Base-by-base conservation (phyloP, 352 stramenopile genomes). In the Pythium plurisporium region DNA sequence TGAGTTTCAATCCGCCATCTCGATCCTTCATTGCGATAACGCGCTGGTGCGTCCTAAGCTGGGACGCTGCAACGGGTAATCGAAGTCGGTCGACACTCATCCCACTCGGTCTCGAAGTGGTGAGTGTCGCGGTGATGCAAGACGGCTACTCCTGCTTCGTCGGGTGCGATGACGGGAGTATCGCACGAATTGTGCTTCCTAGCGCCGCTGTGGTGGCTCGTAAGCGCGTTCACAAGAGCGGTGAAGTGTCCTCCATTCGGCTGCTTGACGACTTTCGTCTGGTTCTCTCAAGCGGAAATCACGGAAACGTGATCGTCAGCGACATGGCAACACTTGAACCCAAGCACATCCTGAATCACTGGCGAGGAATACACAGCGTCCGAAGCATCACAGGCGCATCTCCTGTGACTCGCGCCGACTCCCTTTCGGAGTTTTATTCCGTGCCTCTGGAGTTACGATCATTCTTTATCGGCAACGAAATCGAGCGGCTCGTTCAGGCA, bases 141-240 rank as follows among this genome's bases (percentile, higher is more conserved):
- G 66, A 81, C 31, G 47, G 67, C 14, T 69, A 72, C 34, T 82
- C 74, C 0, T 81, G 70, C 53, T 72, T 81, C 47, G 60, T 75
- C 4, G 74, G 74, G 0, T 71, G 66, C 7, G 68, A 79, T 19
- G 27, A 69, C 17, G 74, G 74, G 3, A 67, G 56, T 7, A 45
- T 82, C 30, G 74, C 70, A 40, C 62, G 74, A 3, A 19, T 73
- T 3, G 66, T 77, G 46, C 43, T 85, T 8, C 72, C 72, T 11
- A 75, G 56, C 25, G 60, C 62, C 0, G 47, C 63, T 2, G 40
- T 79, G 1, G 44, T 85, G n/a, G 34, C 65, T 33, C 56, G 67
- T 17, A 73, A 68, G 25, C 49, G 47, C 4, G 22, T 80, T 1
- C 62, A 79, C 42, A 42, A 34, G 4, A 51, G 37, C 8, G 34